Conservation (phyloP, 129 eudicot genomes). For the Flaveria trinervia region DNA sequence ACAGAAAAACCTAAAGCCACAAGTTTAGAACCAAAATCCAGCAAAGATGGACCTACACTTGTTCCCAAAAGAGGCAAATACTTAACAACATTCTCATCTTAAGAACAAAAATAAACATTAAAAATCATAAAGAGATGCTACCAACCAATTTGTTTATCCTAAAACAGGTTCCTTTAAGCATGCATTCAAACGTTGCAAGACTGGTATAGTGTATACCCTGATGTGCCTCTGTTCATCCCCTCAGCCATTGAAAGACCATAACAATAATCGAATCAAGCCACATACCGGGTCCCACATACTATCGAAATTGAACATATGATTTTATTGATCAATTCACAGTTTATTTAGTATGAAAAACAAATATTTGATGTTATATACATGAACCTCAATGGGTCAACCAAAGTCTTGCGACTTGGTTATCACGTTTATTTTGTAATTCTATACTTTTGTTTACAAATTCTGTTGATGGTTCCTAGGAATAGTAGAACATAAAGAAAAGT, state of each 20-base stretch:
- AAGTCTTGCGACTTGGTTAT: slow-evolving; percentile 32
- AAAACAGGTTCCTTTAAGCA: not conserved
- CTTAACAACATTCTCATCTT: slow-evolving; percentile 19
- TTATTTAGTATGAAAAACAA: slow-evolving; percentile 14
- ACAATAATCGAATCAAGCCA: not conserved
- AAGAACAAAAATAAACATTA: not conserved
- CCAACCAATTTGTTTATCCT: slow-evolving; percentile 17
- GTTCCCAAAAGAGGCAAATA: slow-evolving; percentile 27
- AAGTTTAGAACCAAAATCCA: slow-evolving; percentile 34
- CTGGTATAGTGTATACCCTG: not conserved
- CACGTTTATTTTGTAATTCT: slow-evolving; percentile 17
- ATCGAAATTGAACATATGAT: not conserved
- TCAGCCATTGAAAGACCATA: not conserved
- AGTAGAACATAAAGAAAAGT: slow-evolving; percentile 39
- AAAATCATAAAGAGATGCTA: not conserved
- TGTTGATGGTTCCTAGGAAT: slow-evolving; percentile 33
- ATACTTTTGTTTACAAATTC: slow-evolving; percentile 25
- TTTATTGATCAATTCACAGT: slow-evolving; percentile 24
- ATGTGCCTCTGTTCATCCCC: slow-evolving; percentile 16
- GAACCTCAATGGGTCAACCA: slow-evolving; percentile 28
- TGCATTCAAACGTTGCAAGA: not conserved
- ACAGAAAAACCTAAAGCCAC: slow-evolving; percentile 24
- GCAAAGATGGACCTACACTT: slow-evolving; percentile 30
- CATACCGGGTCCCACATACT: not conserved
- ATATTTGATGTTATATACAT: slow-evolving; percentile 29